phyloP scores from a whole-genome alignment of 441 rosid genomes.

The Flueggea neowawraea region DNA sequence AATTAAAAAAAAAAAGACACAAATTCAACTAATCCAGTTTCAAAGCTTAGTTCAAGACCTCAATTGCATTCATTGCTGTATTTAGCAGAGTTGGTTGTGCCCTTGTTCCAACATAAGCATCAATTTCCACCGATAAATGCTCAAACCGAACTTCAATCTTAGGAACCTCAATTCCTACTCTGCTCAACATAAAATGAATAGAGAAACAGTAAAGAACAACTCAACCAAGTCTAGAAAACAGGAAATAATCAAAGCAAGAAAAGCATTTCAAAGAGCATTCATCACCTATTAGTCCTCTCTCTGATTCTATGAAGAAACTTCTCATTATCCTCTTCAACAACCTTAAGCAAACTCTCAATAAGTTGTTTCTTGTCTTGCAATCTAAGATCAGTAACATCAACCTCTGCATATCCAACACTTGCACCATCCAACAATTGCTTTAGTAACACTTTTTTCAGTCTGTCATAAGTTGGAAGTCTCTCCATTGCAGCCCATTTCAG shows the following conservation, averaged over 20 bases:
- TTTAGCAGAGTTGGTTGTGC: constrained; percentile 65
- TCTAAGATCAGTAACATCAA: too few relatives aligned
- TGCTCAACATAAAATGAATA: constrained; percentile 1
- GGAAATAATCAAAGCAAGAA: too few relatives aligned
- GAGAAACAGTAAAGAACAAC: too few relatives aligned
- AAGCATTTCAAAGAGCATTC: too few relatives aligned
- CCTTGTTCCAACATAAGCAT: constrained; percentile 56
- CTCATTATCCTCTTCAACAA: too few relatives aligned
- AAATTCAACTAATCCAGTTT: neutral
- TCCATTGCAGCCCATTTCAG: constrained; percentile 71
- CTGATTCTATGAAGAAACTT: too few relatives aligned
- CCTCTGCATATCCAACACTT: too few relatives aligned
- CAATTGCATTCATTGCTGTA: constrained; percentile 44
- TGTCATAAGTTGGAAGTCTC: constrained; percentile 54
- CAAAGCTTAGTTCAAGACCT: constrained; percentile 28
- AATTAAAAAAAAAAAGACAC: neutral
- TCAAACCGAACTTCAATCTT: constrained; percentile 49
- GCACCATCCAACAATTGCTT: constrained; percentile 37
- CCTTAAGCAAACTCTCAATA: constrained; percentile 3
- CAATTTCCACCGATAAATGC: constrained; percentile 45
- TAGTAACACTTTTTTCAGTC: constrained; percentile 40
- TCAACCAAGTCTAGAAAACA: too few relatives aligned
- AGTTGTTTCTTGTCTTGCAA: too few relatives aligned
- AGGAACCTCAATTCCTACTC: constrained; percentile 62
- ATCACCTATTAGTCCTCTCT: too few relatives aligned